Evolutionary conservation across 169 alveolate species (phyloP).

Genomic region (Babesia divergens): DNA sequence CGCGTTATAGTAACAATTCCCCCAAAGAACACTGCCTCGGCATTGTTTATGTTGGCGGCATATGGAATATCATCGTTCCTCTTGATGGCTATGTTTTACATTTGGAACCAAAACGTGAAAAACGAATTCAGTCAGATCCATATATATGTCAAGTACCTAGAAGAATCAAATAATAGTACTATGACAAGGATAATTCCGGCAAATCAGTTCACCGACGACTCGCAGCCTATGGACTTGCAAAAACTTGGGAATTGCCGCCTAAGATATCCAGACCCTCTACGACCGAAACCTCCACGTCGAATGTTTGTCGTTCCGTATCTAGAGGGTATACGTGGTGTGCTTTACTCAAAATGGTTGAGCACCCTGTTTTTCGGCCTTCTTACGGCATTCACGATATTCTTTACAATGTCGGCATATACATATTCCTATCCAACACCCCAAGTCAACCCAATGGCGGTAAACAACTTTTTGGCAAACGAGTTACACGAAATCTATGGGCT

Average conservation of each 20-base stretch:
- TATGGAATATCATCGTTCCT: slow-evolving; percentile 58
- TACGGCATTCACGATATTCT: neutral
- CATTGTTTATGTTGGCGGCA: slow-evolving; percentile 34
- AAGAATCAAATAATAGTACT: slow-evolving; percentile 8
- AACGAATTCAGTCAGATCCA: slow-evolving; percentile 41
- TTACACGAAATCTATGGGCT: slow-evolving; percentile 29
- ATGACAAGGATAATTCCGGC: slow-evolving; percentile 1
- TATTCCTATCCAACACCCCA: neutral
- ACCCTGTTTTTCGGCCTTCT: slow-evolving; percentile 30
- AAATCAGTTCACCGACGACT: slow-evolving; percentile 15
- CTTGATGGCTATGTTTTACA: slow-evolving; percentile 27
- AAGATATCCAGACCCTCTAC: too few species aligned
- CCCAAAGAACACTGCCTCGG: slow-evolving; percentile 46
- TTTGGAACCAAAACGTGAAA: slow-evolving; percentile 47
- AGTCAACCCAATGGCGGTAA: slow-evolving; percentile 7
- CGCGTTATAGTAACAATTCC: slow-evolving; percentile 46
- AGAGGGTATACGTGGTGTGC: slow-evolving; percentile 29
- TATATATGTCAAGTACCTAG: slow-evolving; percentile 32
- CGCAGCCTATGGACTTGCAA: too few species aligned
- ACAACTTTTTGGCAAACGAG: slow-evolving; percentile 26
- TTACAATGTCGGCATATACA: slow-evolving; percentile 38
- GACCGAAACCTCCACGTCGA: slow-evolving; percentile 3
- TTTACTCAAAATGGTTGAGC: slow-evolving; percentile 33
- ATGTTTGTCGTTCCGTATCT: slow-evolving; percentile 2
- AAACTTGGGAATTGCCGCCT: too few species aligned